Evolutionary conservation across 768 basidiomycete genomes (phyloP), one percentile per base, ranked within the genome.

Genomic region (Sporobolomyces pararoseus): DNA sequence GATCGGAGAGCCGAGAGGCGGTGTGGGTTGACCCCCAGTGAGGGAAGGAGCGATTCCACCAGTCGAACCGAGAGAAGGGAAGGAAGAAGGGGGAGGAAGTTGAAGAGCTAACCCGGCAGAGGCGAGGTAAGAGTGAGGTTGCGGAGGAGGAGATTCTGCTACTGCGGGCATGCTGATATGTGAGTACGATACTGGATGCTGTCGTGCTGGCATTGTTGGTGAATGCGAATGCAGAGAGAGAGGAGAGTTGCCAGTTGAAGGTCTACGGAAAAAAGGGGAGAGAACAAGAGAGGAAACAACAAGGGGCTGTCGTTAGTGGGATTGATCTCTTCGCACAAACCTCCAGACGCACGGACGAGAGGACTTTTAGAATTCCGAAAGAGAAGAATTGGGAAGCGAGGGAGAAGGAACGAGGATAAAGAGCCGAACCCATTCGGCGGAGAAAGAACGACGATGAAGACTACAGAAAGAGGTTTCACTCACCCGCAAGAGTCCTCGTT

Each of bases 401-500:
- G 39, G 39, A 17, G 17, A 16, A 35, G 32, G 53, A 35, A 55
- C 53, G n/a, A n/a, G n/a, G n/a, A n/a, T n/a, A n/a, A n/a, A n/a
- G n/a, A n/a, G n/a, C n/a, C n/a, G n/a, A n/a, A n/a, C 53, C 32
- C 53, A 55, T 19, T 27, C 21, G 51, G 9, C 39, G 39, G 9
- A 9, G 9, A 9, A 17, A 42, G 17, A 17, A 9, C 39, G 39
- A 42, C 10, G 39, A 9, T 42, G 39, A 17, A 42, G 17, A 42
- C 39, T 9, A 42, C 17, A 17, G 29, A 35, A 39, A 35, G 19
- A 29, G 32, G 25, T 31, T 7, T 6, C n/a, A 71, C 74, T 68
- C 44, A 76, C 75, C 71, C 63, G 73, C 74, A 61, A 14, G 60
- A 54, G 53, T 73, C 54, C 35, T 66, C 59, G 62, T 71, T 65